Evolutionary conservation across 2,329 filamentous ascomycete species (phyloP).

Genomic region (Parasarocladium wereldwijsianum): DNA sequence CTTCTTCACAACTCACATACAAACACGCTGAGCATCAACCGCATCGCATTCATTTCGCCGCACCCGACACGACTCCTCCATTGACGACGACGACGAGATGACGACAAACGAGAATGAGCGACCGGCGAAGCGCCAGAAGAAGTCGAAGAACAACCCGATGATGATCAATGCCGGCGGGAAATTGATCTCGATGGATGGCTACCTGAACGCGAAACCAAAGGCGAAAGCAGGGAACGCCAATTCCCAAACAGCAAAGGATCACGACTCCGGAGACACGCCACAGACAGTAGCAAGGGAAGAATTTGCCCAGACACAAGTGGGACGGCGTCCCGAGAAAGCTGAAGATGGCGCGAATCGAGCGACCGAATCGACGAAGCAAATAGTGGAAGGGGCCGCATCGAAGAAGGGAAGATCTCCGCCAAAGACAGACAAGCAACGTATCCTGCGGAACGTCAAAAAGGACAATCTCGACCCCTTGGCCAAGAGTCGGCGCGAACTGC

Average conservation of each 20-base stretch:
- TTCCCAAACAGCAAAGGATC: constrained; percentile 5
- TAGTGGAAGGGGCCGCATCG: too few species aligned
- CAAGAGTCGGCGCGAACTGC: constrained; percentile 49
- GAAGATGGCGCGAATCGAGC: not conserved
- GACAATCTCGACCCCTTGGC: constrained; percentile 19
- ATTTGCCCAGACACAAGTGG: too few species aligned
- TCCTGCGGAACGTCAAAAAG: constrained; percentile 5
- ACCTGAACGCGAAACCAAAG: constrained; percentile 20
- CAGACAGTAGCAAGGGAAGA: too few species aligned
- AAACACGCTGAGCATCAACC: too few species aligned
- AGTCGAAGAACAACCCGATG: constrained; percentile 15
- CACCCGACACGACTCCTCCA: too few species aligned
- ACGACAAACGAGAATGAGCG: constrained; percentile 14
- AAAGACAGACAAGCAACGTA: not conserved
- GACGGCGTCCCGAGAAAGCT: constrained; percentile 4
- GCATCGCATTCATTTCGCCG: too few species aligned
- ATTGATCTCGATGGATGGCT: constrained; percentile 32
- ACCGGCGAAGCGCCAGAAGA: constrained; percentile 23
- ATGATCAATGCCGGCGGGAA: constrained; percentile 32
- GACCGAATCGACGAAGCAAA: too few species aligned
- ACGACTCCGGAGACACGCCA: not conserved
- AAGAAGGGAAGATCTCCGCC: not conserved
- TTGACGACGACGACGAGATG: too few species aligned
- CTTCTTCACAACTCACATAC: too few species aligned
- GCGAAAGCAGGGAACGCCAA: constrained; percentile 2